phyloP scores from a whole-genome alignment of 805 yeast species.

The Huiozyma naganishii region DNA sequence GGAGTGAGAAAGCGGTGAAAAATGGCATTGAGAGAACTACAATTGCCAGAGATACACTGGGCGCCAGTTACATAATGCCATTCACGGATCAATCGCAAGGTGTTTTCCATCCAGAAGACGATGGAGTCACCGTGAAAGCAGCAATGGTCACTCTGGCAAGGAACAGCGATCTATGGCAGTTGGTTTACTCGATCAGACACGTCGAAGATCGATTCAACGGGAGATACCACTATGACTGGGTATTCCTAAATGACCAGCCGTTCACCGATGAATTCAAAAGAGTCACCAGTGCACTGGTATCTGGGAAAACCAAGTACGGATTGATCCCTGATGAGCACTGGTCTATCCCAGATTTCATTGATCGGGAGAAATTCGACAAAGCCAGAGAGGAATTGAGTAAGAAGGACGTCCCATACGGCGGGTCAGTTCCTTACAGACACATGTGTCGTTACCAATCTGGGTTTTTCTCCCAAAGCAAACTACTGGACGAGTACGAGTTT shows the following conservation, averaged over 20 bases:
- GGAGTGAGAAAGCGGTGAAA: background rate
- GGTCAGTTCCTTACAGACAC: constrained; percentile 51
- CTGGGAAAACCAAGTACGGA: constrained; percentile 58
- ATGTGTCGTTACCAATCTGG: constrained; percentile 46
- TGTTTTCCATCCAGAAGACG: constrained; percentile 22
- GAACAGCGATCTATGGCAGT: constrained; percentile 48
- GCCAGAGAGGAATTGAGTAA: constrained; percentile 36
- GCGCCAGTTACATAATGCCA: constrained; percentile 15
- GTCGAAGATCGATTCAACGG: constrained; percentile 59
- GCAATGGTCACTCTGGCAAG: constrained; percentile 62
- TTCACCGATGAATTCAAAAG: constrained; percentile 47
- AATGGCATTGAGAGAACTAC: background rate
- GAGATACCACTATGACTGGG: constrained; percentile 63
- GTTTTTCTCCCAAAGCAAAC: constrained; percentile 52
- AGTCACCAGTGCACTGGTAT: constrained; percentile 38
- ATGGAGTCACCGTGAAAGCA: constrained; percentile 41
- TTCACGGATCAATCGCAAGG: constrained; percentile 23
- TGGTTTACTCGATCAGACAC: constrained; percentile 48
- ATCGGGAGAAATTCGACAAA: constrained; percentile 37
- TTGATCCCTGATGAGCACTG: constrained; percentile 51
- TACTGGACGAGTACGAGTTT: constrained; percentile 49
- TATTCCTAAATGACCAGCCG: constrained; percentile 60
- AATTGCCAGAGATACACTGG: constrained; percentile 1
- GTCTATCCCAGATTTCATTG: constrained; percentile 60
- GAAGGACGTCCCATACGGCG: constrained; percentile 45